Evolutionary conservation across 202 grass and related monocot genomes (phyloP), one percentile per base, ranked within the genome.

Genomic region (Saccharum hybrid): DNA sequence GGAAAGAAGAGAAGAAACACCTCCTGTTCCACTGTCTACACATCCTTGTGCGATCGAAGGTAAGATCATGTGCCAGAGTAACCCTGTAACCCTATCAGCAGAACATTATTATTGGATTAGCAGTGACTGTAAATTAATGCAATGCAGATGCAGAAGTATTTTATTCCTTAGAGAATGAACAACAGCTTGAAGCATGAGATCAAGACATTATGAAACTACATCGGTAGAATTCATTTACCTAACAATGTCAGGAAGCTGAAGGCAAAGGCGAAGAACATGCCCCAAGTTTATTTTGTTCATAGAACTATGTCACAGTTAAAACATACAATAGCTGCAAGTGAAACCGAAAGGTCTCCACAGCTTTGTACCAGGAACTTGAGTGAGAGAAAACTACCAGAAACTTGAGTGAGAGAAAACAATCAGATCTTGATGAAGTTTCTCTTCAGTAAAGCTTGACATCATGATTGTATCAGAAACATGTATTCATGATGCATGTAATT

Each of bases 91-190:
- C 19, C 51, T 80, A 69, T 71, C 37, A 63, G 64, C 56, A 80
- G 31, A 66, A 65, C 7, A 64, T 56, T 70, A 56, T 49, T 34
- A 22, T 37, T 52, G 6, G 26, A 11, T 90, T 48, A 80, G 14
- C 4, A 82, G 66, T 75, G 40, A 76, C 51, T 39, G 6, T 43
- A 71, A 19, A n/a, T 75, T 71, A 6, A 9, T 80, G 63, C 16
- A 54, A 84, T 80, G 80, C 75, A 84, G 88, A 87, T 84, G 80
- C 63, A 87, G 88, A 90, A 76, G 88, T 76, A 69, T 90, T 90
- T 56, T 87, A 87, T 64, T 87, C 76, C 66, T 76, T 80, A 57
- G 84, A 84, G 4, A 64, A 83, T 49, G 74, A 80, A 76, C 43
- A 34, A 21, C 51, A 38, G 34, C 52, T 75, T 84, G 64, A 64